Evolutionary conservation across 495 filamentous ascomycete species (phyloP).

Genomic region (Penicillium psychrofluorescens): DNA sequence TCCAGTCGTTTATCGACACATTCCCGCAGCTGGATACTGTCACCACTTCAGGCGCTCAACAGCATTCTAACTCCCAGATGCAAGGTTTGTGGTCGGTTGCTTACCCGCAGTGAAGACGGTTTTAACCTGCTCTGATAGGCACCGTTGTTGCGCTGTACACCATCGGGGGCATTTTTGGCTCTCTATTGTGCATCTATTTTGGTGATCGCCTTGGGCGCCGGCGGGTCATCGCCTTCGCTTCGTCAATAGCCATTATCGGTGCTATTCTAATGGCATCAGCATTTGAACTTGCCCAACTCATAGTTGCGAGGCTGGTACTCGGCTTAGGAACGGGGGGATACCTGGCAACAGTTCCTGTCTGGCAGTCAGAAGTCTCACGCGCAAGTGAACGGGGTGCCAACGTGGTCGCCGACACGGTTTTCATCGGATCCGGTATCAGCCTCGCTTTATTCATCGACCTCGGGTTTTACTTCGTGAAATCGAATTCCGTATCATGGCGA

Average conservation of each 20-base stretch:
- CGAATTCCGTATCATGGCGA: conserved; percentile 40
- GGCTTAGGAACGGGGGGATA: conserved; percentile 52
- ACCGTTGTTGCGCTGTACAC: conserved; percentile 27
- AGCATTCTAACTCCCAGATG: conserved; percentile 30
- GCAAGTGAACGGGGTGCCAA: too few relatives aligned
- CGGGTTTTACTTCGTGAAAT: conserved; percentile 36
- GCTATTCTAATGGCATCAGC: conserved; percentile 35
- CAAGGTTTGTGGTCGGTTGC: conserved; percentile 24
- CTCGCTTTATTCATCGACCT: conserved; percentile 37
- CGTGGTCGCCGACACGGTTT: conserved; percentile 10
- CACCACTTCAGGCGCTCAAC: conserved; percentile 22
- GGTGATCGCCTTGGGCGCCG: conserved; percentile 22
- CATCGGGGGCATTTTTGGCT: conserved; percentile 24
- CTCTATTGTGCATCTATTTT: conserved; percentile 21
- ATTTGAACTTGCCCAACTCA: conserved; percentile 25
- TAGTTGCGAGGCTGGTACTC: conserved; percentile 46
- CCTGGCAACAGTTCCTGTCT: conserved; percentile 36
- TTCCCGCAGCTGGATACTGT: conserved; percentile 50
- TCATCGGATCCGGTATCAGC: conserved; percentile 49
- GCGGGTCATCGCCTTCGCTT: conserved; percentile 21
- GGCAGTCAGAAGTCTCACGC: conserved; percentile 38
- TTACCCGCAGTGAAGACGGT: neutral
- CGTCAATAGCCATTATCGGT: conserved; percentile 23
- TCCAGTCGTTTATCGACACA: conserved; percentile 31
- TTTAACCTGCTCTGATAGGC: conserved; percentile 1